phyloP scores from a whole-genome alignment of 148 eudicot species.

The Silene uniflora region DNA sequence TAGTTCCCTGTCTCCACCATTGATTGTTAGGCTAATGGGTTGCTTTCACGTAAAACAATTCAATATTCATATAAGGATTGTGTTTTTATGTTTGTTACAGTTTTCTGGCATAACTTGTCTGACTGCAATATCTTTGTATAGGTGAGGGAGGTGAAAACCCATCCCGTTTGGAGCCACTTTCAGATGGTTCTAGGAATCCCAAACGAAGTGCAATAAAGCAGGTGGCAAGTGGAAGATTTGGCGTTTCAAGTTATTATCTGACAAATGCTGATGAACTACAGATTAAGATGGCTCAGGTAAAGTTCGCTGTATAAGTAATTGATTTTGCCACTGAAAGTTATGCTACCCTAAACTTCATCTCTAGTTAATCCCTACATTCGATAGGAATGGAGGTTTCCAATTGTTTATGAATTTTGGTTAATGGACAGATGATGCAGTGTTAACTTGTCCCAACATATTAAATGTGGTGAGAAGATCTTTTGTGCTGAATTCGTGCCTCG shows the following conservation, averaged over 20 bases:
- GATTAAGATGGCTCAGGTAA: constrained; percentile 99
- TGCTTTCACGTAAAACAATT: neutral
- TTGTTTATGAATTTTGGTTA: constrained; percentile 72
- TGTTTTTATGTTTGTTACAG: neutral
- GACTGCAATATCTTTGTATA: constrained; percentile 25
- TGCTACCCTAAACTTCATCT: constrained; percentile 18
- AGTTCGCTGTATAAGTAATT: constrained; percentile 1
- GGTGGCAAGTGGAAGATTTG: constrained; percentile 99
- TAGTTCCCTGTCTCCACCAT: neutral
- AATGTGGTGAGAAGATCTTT: constrained; percentile 65
- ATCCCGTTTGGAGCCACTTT: constrained; percentile 83
- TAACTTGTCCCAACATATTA: constrained; percentile 61
- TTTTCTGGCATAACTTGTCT: constrained; percentile 5
- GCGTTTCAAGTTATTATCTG: constrained; percentile 95
- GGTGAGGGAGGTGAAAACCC: constrained; percentile 99
- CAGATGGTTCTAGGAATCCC: constrained; percentile 91
- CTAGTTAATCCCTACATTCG: constrained; percentile 35
- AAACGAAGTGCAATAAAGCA: constrained; percentile 95
- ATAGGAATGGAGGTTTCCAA: constrained; percentile 55
- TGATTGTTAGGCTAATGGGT: neutral
- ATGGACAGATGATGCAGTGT: constrained; percentile 71
- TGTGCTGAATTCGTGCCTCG: constrained; percentile 23
- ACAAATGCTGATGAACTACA: constrained; percentile 98
- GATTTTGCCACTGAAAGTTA: neutral
- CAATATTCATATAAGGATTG: neutral